Conservation (phyloP, 1,284 basidiomycete species). For the Phenoliferia sp. region DNA sequence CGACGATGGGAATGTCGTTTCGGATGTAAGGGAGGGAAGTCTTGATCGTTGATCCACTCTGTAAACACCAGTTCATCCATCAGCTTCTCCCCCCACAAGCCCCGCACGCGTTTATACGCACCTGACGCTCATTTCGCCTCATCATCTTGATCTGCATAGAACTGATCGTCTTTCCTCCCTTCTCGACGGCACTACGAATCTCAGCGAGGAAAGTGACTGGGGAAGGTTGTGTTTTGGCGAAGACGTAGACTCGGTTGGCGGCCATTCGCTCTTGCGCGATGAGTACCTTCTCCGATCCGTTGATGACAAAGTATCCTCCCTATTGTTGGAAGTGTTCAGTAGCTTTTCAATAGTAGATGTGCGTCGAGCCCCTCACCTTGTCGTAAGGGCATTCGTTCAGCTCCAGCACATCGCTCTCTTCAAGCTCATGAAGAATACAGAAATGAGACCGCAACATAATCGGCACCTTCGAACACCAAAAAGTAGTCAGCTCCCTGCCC, state of each 20-base stretch:
- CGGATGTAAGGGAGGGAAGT: constrained; percentile 98
- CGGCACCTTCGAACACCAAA: constrained; percentile 78
- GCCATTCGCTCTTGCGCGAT: constrained; percentile 99
- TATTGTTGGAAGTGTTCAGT: constrained; percentile 38
- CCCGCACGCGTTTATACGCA: not conserved
- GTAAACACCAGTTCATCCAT: not conserved
- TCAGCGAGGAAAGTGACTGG: constrained; percentile 95
- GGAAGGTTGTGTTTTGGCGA: constrained; percentile 94
- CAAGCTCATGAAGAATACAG: constrained; percentile 79
- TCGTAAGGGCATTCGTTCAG: constrained; percentile 98
- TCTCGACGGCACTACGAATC: constrained; percentile 96
- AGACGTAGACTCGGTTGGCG: constrained; percentile 98
- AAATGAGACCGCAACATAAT: constrained; percentile 97
- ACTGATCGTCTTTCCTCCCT: constrained; percentile 96
- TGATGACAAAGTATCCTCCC: constrained; percentile 99
- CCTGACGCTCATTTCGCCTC: constrained; percentile 33
- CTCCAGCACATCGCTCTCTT: constrained; percentile 76
- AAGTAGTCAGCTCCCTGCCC: not conserved
- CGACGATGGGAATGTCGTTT: constrained; percentile 97
- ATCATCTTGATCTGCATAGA: constrained; percentile 95
- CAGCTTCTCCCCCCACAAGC: not conserved
- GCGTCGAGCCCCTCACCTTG: constrained; percentile 44
- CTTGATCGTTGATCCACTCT: constrained; percentile 81
- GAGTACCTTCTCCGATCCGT: constrained; percentile 97
- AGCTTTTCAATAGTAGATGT: no score